These are phyloP conservation scores for Carex pumila DNA, from an alignment of 176 grass and related monocot genomes.

Conservation along the genomic window DNA sequence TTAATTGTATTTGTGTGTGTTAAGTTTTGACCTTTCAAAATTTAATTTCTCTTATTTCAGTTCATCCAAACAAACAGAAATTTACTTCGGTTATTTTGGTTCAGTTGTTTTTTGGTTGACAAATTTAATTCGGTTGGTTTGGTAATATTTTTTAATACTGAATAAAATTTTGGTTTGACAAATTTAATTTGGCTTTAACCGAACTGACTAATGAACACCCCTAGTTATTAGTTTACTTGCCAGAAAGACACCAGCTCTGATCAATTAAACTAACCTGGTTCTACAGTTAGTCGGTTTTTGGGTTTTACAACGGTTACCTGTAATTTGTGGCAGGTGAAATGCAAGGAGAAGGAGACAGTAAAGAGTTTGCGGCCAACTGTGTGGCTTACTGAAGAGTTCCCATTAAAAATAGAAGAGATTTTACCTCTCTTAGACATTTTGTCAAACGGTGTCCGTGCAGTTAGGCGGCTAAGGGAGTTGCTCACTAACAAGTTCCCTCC, in stretches of 20 bases:
- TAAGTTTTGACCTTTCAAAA: no score
- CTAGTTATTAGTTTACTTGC: neutral
- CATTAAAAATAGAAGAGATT: constrained; percentile 79
- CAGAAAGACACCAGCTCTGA: neutral
- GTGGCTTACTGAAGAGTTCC: constrained; percentile 96
- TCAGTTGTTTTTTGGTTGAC: no score
- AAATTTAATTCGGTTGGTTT: no score
- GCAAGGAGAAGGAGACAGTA: constrained; percentile 97
- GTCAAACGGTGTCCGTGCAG: constrained; percentile 68
- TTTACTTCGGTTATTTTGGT: no score
- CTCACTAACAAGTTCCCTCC: constrained; percentile 91
- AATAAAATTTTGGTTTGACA: no score
- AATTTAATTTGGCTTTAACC: no score
- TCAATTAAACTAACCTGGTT: constrained; percentile 21
- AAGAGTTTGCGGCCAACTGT: constrained; percentile 83
- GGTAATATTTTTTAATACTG: no score
- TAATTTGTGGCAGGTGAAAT: constrained; percentile 31
- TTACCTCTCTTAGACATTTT: constrained; percentile 93
- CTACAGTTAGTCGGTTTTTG: constrained; percentile 31
- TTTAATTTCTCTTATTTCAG: no score
- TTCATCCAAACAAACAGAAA: no score
- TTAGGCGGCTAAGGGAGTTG: constrained; percentile 77
- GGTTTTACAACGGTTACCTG: neutral
- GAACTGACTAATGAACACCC: no score
- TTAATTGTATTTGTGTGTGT: no score